Percentiles rank a stretch among this genome's conserved stretches.
These are phyloP conservation scores for Globisporangium nodosum DNA, from an alignment of 352 stramenopile species.

Conservation along the genomic window DNA sequence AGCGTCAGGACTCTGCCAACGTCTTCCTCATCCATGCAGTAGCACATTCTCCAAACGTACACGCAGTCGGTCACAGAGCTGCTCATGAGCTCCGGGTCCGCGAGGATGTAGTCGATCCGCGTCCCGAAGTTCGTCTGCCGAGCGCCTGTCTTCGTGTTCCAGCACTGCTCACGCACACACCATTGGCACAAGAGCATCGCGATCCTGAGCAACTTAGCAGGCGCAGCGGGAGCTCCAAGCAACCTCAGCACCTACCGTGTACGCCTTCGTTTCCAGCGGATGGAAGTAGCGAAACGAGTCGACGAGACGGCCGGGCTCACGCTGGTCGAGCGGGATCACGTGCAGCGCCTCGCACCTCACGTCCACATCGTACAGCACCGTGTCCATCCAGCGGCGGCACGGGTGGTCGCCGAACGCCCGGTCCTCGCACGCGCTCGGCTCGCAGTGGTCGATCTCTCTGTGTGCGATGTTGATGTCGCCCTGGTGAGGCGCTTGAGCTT, in stretches of 20 bases:
- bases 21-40: not conserved
- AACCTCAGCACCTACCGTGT: slow-evolving; percentile 42
- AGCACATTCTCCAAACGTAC: slow-evolving; percentile 19
- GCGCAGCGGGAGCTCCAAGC: not conserved
- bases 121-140: slow-evolving; percentile 89
- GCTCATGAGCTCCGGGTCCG: slow-evolving; percentile 43
- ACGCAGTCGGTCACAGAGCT: slow-evolving; percentile 45
- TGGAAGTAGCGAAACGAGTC: slow-evolving; percentile 82
- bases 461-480: slow-evolving; percentile 84
- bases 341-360: not conserved
- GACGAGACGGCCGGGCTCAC: slow-evolving; percentile 31
- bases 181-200: not conserved
- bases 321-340: not conserved
- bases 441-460: slow-evolving; percentile 74
- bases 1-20: not conserved
- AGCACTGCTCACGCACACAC: slow-evolving; percentile 41
- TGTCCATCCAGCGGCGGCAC: slow-evolving; percentile 64
- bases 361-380: slow-evolving; percentile 7
- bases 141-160: slow-evolving; percentile 79
- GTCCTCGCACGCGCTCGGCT: slow-evolving; percentile 30
- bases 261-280: slow-evolving; percentile 63
- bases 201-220: not conserved
- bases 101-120: slow-evolving; percentile 89
- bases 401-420: slow-evolving; percentile 51
- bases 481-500: slow-evolving; percentile 14